phyloP scores from a whole-genome alignment of 2,329 filamentous ascomycete genomes.

The Dactylellina cionopaga region DNA sequence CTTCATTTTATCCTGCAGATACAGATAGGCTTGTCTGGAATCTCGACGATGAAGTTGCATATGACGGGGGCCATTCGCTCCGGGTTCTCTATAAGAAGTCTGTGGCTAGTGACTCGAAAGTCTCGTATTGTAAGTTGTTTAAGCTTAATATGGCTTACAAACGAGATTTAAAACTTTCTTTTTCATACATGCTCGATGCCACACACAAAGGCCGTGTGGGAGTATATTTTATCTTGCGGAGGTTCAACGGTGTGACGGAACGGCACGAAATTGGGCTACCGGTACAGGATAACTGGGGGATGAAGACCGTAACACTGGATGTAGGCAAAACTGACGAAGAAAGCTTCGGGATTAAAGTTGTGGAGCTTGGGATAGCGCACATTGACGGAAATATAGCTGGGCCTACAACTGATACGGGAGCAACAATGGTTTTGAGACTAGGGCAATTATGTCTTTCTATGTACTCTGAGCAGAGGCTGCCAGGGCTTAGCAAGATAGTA shows the following conservation, averaged over 20 bases:
- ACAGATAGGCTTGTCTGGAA: slow-evolving; percentile 53
- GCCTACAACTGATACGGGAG: neutral
- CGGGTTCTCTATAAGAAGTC: slow-evolving; percentile 20
- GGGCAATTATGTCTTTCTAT: slow-evolving; percentile 28
- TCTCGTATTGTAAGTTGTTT: slow-evolving; percentile 50
- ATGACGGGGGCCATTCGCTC: slow-evolving; percentile 54
- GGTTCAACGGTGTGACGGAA: slow-evolving; percentile 34
- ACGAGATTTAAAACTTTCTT: slow-evolving; percentile 43
- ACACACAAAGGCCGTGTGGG: slow-evolving; percentile 50
- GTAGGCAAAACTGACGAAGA: slow-evolving; percentile 44
- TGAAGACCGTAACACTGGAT: slow-evolving; percentile 41
- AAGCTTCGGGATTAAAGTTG: slow-evolving; percentile 30
- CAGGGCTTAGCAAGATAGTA: slow-evolving; percentile 49
- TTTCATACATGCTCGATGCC: slow-evolving; percentile 49
- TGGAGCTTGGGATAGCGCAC: slow-evolving; percentile 31
- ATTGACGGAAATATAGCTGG: neutral
- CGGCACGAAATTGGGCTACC: slow-evolving; percentile 39
- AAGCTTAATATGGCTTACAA: slow-evolving; percentile 51
- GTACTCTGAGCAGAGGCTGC: slow-evolving; percentile 41
- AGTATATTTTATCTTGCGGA: slow-evolving; percentile 48
- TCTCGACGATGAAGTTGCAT: slow-evolving; percentile 50
- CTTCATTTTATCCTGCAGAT: slow-evolving; percentile 49
- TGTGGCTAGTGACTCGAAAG: slow-evolving; percentile 3
- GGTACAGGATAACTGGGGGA: slow-evolving; percentile 47
- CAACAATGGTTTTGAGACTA: slow-evolving; percentile 1